These are phyloP conservation scores for Claviceps spartinae DNA, from an alignment of 2,329 filamentous ascomycete genomes.

Conservation along the genomic window DNA sequence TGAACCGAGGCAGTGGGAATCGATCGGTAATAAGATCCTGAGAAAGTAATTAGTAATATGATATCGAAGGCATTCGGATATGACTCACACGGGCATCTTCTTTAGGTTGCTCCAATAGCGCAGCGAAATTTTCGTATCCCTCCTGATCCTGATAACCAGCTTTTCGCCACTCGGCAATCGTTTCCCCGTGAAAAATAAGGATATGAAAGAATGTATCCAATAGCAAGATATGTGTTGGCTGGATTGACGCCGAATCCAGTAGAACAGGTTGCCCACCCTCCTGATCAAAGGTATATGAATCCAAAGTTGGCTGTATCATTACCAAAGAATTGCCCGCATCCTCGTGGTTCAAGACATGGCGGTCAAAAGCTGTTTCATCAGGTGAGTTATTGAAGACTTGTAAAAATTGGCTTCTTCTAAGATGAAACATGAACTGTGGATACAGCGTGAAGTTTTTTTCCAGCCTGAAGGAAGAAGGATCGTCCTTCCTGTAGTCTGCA, in stretches of 20 bases:
- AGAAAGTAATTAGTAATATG: slow-evolving; percentile 10
- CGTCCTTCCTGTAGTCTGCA: slow-evolving; percentile 95
- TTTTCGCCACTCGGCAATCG: slow-evolving; percentile 94
- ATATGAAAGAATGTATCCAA: slow-evolving; percentile 99
- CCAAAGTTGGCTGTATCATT: slow-evolving; percentile 97
- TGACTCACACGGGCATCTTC: slow-evolving; percentile 78
- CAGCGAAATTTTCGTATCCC: slow-evolving; percentile 91
- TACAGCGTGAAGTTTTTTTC: slow-evolving; percentile 99
- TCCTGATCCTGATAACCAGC: slow-evolving; percentile 96
- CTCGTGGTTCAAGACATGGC: slow-evolving; percentile 93
- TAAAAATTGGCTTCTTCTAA: slow-evolving; percentile 90
- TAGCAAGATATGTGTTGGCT: slow-evolving; percentile 82
- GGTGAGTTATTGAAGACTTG: slow-evolving; percentile 99
- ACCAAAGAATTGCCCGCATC: slow-evolving; percentile 92
- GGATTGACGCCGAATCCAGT: slow-evolving; percentile 90
- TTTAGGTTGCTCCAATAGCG: slow-evolving; percentile 81
- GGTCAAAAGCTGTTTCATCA: slow-evolving; percentile 97
- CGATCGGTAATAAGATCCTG: slow-evolving; percentile 93
- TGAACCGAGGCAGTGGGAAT: slow-evolving; percentile 96
- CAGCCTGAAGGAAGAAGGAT: slow-evolving; percentile 87
- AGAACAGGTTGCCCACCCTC: slow-evolving; percentile 88
- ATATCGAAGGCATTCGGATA: background rate
- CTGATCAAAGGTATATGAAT: slow-evolving; percentile 94
- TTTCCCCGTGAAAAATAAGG: slow-evolving; percentile 97
- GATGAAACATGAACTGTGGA: slow-evolving; percentile 99